Conservation (phyloP, 176 grass and related monocot genomes). For the Triticum urartu region DNA sequence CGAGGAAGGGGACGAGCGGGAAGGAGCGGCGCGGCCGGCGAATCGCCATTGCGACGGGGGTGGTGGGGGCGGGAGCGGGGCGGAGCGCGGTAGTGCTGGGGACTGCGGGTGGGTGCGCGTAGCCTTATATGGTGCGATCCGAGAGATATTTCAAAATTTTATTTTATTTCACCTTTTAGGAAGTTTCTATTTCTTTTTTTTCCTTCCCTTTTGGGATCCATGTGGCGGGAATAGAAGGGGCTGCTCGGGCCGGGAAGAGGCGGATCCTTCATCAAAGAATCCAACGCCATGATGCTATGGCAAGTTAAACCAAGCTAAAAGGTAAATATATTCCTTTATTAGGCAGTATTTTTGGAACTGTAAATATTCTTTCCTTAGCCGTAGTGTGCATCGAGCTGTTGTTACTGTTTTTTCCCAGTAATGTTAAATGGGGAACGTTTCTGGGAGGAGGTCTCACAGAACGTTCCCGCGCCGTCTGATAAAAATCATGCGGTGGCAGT, state of each 20-base stretch:
- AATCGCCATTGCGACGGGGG: conserved; percentile 45
- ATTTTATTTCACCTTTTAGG: background rate
- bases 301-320: background rate
- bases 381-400: background rate
- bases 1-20: conserved; percentile 46
- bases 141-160: background rate
- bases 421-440: too few species aligned
- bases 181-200: background rate
- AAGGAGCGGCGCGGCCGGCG: conserved; percentile 32
- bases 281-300: background rate
- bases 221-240: background rate
- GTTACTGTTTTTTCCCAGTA: background rate
- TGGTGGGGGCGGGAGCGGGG: background rate
- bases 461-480: too few species aligned
- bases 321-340: background rate
- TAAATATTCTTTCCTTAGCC: conserved; percentile 10
- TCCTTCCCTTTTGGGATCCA: background rate
- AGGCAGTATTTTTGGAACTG: background rate
- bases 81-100: background rate
- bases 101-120: background rate
- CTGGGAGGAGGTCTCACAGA: too few species aligned
- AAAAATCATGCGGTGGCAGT: too few species aligned
- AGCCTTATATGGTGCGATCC: conserved; percentile 29
- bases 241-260: background rate
- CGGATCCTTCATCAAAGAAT: background rate